phyloP scores from a whole-genome alignment of 176 grass and related monocot species.

The Canna indica region DNA sequence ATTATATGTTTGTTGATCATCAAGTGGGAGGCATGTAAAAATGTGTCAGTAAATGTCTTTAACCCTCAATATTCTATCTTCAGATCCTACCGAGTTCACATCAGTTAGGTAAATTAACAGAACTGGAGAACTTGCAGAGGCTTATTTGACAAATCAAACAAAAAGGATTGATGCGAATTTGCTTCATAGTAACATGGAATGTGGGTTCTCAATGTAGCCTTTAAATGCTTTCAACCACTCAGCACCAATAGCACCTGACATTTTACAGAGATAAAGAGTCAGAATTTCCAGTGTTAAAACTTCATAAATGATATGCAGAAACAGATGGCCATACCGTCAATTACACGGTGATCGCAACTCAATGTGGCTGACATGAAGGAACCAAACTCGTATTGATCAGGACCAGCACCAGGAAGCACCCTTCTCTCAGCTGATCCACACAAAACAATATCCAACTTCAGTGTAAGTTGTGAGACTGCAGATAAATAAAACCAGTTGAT shows the following conservation, averaged over 20 bases:
- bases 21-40: too few relatives aligned
- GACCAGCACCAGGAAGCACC: slow-evolving; percentile 50
- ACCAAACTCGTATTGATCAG: slow-evolving; percentile 79
- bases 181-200: slow-evolving; percentile 65
- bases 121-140: slow-evolving; percentile 6
- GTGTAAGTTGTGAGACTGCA: not conserved
- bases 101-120: too few relatives aligned
- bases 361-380: slow-evolving; percentile 86
- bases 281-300: not conserved
- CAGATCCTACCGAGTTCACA: too few relatives aligned
- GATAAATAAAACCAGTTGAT: not conserved
- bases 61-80: too few relatives aligned
- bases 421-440: slow-evolving; percentile 60
- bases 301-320: not conserved
- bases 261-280: not conserved
- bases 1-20: too few relatives aligned
- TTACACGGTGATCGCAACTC: slow-evolving; percentile 94
- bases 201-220: slow-evolving; percentile 86
- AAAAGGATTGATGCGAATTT: slow-evolving; percentile 21
- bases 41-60: too few relatives aligned
- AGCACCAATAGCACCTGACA: slow-evolving; percentile 72
- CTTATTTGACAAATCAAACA: slow-evolving; percentile 39
- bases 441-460: slow-evolving; percentile 1
- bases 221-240: slow-evolving; percentile 91
- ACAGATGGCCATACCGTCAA: slow-evolving; percentile 51